Conservation (phyloP, 345 rosid species). For the Clausena lansium region DNA sequence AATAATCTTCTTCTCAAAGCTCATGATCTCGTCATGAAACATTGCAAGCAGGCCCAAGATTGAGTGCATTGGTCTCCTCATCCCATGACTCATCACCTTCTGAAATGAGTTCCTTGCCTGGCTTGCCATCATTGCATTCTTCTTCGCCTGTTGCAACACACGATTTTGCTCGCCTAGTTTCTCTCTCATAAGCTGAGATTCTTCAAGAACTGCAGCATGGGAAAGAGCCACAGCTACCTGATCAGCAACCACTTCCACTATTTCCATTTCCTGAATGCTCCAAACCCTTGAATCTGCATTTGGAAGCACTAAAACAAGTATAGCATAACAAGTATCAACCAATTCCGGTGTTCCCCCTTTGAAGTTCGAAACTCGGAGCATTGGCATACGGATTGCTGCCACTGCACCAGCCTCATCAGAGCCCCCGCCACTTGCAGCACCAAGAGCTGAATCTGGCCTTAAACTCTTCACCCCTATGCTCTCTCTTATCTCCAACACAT, state of each 20-base stretch:
- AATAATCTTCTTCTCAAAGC: slow-evolving; percentile 59
- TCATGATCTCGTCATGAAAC: slow-evolving; percentile 58
- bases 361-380: slow-evolving; percentile 80
- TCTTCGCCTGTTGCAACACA: slow-evolving; percentile 67
- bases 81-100: slow-evolving; percentile 94
- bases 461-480: slow-evolving; percentile 61
- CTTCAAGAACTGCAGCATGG: slow-evolving; percentile 93
- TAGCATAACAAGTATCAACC: slow-evolving; percentile 70
- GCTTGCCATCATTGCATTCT: slow-evolving; percentile 94
- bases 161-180: slow-evolving; percentile 75
- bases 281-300: slow-evolving; percentile 45
- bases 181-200: slow-evolving; percentile 86
- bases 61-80: slow-evolving; percentile 96
- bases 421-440: slow-evolving; percentile 59
- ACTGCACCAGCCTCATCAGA: slow-evolving; percentile 66
- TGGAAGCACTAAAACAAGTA: slow-evolving; percentile 85
- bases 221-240: slow-evolving; percentile 98
- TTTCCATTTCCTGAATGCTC: slow-evolving; percentile 72
- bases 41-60: slow-evolving; percentile 85
- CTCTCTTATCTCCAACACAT: slow-evolving; percentile 61
- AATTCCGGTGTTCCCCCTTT: slow-evolving; percentile 90
- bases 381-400: slow-evolving; percentile 89
- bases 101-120: slow-evolving; percentile 88
- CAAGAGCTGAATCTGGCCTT: slow-evolving; percentile 67
- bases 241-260: slow-evolving; percentile 95